Evolutionary conservation across 352 stramenopile genomes (phyloP), one percentile per base, ranked within the genome.

Genomic region (Lagenidium giganteum): DNA sequence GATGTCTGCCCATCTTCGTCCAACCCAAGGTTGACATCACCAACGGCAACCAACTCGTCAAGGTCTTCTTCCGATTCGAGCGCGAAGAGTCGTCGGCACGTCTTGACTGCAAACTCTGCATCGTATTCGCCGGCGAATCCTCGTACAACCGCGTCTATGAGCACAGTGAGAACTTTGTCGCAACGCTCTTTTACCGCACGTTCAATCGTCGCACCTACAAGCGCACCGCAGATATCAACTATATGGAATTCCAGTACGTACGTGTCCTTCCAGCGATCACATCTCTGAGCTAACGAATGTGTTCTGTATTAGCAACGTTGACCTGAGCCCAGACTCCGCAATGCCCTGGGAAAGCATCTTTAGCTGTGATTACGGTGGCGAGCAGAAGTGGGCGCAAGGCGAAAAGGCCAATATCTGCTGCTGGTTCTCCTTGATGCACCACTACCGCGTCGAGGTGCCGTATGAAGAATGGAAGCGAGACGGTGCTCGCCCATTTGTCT

Each of bases 381-480:
- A 75, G 23, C 82, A 93, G 57, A 59, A 71, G 40, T 93, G 82
- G 82, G 58, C 79, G n/a, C 78, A 91, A 47, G 82, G 82, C 39
- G 79, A 79, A 45, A 93, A 93, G 57, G 70, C 65, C 57, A 66
- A 92, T 54, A 60, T 93, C 28, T 71, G 70, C 50, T 79, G 70
- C 40, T 93, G 82, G 82, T 93, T 93, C 64, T 93, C 82, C 16
- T 75, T 93, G 61, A 93, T 93, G 82, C 74, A 93, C 56, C 82
- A 93, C 64, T 92, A 93, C 58, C 46, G 68, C 20, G 61, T 54
- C 2, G 79, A 93, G 25, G 51, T 89, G 22, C 18, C 47, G 26
- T 59, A 62, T 44, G 42, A 39, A 9, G 60, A 73, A 23, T 93
- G 82, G 82, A 46, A 61, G 37, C 7, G 61, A 66, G 53, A 70